Evolutionary conservation across 148 eudicot genomes (phyloP).

Genomic region (Spergularia bocconei): DNA sequence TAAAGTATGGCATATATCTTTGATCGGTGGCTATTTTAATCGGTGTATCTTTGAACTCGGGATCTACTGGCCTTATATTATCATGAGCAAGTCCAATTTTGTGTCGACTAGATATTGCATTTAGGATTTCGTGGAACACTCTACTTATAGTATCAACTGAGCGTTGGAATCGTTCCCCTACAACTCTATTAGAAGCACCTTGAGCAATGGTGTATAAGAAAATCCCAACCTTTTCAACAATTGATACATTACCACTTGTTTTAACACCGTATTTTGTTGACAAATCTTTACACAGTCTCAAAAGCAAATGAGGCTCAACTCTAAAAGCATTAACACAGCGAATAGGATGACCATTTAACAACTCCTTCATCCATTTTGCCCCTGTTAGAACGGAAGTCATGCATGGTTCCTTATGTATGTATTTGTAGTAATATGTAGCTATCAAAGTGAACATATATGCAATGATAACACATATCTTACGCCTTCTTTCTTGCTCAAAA

Average conservation of each 20-base stretch:
- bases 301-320: neutral
- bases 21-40: neutral
- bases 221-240: slow-evolving; percentile 3
- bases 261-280: neutral
- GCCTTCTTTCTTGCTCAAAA: no score
- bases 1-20: neutral
- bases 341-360: slow-evolving; percentile 1
- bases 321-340: slow-evolving; percentile 1
- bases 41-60: neutral
- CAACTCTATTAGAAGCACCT: neutral
- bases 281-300: neutral
- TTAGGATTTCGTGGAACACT: neutral
- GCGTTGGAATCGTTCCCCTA: neutral
- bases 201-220: neutral
- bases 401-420: neutral
- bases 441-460: no score
- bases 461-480: no score
- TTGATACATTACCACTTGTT: neutral
- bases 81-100: neutral
- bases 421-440: neutral
- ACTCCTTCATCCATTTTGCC: slow-evolving; percentile 5
- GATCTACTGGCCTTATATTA: neutral
- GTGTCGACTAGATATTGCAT: neutral
- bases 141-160: slow-evolving; percentile 6
- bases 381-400: slow-evolving; percentile 1